Conservation (phyloP, 148 eudicot species). For the Silene conica region DNA sequence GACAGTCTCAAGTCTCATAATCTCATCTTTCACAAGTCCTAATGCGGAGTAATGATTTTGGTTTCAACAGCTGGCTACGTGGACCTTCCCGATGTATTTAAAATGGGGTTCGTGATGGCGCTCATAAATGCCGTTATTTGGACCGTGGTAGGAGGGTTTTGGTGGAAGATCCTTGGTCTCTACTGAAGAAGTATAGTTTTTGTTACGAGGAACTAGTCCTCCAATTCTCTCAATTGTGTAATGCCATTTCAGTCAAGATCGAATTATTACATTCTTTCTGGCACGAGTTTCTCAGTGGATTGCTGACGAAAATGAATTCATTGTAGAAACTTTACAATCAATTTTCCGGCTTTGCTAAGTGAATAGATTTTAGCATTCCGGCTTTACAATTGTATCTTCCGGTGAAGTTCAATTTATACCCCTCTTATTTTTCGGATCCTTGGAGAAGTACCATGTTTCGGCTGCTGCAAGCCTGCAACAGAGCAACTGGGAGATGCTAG, state of each 20-base stretch:
- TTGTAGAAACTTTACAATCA: background rate
- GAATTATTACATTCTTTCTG: slow-evolving; percentile 19
- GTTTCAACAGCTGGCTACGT: slow-evolving; percentile 77
- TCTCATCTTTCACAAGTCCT: background rate
- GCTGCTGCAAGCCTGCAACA: background rate
- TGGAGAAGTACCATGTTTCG: background rate
- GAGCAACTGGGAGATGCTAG: background rate
- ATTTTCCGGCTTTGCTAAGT: slow-evolving; percentile 10
- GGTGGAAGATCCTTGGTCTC: slow-evolving; percentile 95
- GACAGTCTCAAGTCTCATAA: too few species aligned
- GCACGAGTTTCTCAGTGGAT: slow-evolving; percentile 10
- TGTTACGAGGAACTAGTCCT: background rate
- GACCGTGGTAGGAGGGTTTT: slow-evolving; percentile 67
- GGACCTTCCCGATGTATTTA: slow-evolving; percentile 87
- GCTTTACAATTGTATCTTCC: slow-evolving; percentile 6
- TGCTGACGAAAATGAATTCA: slow-evolving; percentile 6
- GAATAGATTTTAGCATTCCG: slow-evolving; percentile 2
- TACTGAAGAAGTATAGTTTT: slow-evolving; percentile 35
- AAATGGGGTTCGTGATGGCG: slow-evolving; percentile 68
- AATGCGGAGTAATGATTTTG: background rate
- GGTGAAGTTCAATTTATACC: background rate
- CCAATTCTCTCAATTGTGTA: slow-evolving; percentile 2
- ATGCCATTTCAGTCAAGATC: slow-evolving; percentile 11
- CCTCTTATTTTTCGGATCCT: background rate
- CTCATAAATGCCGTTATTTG: slow-evolving; percentile 60